Evolutionary conservation across 176 grass and related monocot genomes (phyloP).

Genomic region (Chloris gayana): DNA sequence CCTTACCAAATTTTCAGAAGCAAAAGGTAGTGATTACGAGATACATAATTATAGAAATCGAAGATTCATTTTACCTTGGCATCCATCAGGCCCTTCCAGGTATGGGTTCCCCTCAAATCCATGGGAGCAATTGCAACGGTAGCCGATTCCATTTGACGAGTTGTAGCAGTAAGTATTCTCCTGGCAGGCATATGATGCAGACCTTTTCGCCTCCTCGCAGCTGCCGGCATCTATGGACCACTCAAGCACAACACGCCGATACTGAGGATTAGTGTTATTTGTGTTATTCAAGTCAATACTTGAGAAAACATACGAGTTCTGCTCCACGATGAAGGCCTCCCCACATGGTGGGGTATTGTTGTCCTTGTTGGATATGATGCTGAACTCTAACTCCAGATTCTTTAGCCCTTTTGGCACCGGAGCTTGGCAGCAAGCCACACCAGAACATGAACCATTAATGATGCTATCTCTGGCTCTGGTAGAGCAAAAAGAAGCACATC

Average conservation of each 20-base stretch:
- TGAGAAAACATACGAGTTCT: constrained; percentile 45
- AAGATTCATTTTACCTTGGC: constrained; percentile 31
- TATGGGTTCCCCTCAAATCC: constrained; percentile 69
- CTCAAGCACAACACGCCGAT: constrained; percentile 50
- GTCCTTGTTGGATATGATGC: constrained; percentile 33
- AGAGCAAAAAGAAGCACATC: constrained; percentile 54
- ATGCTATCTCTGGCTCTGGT: neutral
- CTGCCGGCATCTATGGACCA: constrained; percentile 57
- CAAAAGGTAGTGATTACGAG: neutral
- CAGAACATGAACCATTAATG: constrained; percentile 35
- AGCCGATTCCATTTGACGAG: constrained; percentile 46
- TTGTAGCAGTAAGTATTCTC: constrained; percentile 46
- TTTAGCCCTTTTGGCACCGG: constrained; percentile 34
- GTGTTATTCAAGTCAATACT: neutral
- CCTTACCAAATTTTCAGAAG: neutral
- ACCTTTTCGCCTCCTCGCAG: constrained; percentile 25
- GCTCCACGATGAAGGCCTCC: constrained; percentile 49
- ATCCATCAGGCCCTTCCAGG: constrained; percentile 37
- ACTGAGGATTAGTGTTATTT: neutral
- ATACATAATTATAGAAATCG: neutral
- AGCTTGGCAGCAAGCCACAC: constrained; percentile 66
- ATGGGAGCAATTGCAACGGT: constrained; percentile 48
- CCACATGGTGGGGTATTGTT: constrained; percentile 1
- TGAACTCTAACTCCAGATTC: constrained; percentile 30
- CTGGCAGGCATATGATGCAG: constrained; percentile 18